Percentiles rank a stretch among this genome's conserved stretches.
phyloP scores from a whole-genome alignment of 2,329 filamentous ascomycete species.

The Epichloe scottii region DNA sequence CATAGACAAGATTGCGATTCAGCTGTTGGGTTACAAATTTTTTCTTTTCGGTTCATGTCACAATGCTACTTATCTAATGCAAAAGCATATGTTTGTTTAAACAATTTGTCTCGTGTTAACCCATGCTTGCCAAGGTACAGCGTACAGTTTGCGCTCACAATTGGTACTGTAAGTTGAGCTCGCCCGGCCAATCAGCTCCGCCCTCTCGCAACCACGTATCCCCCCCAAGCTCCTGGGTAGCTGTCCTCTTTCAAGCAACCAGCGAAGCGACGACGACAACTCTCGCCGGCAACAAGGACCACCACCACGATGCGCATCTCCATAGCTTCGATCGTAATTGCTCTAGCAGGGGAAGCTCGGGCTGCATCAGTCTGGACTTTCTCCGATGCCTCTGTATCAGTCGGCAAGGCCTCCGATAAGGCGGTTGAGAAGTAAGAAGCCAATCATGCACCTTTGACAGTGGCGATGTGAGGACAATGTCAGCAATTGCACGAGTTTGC shows the following conservation, averaged over 20 bases:
- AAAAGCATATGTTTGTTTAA: too few relatives aligned
- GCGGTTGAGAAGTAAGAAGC: constrained; percentile 53
- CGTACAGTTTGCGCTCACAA: background rate
- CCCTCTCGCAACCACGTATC: constrained; percentile 14
- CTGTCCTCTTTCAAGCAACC: constrained; percentile 17
- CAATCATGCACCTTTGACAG: background rate
- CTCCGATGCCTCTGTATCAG: constrained; percentile 55
- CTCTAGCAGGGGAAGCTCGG: constrained; percentile 36
- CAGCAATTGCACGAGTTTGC: background rate
- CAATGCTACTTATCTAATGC: too few relatives aligned
- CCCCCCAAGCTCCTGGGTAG: constrained; percentile 9
- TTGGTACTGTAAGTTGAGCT: constrained; percentile 1
- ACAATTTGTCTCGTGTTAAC: too few relatives aligned
- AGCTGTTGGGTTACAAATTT: too few relatives aligned
- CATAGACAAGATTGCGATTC: background rate
- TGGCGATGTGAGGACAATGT: background rate
- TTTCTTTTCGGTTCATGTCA: too few relatives aligned
- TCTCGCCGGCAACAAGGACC: constrained; percentile 5
- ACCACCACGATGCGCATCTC: constrained; percentile 25
- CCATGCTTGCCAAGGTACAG: background rate
- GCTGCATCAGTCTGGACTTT: constrained; percentile 58
- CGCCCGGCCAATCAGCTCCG: constrained; percentile 9
- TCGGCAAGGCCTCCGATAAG: constrained; percentile 52
- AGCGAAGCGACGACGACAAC: constrained; percentile 6
- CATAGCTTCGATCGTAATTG: constrained; percentile 27